phyloP scores from a whole-genome alignment of 805 yeast species.

The Kodamaea kakaduensis region DNA sequence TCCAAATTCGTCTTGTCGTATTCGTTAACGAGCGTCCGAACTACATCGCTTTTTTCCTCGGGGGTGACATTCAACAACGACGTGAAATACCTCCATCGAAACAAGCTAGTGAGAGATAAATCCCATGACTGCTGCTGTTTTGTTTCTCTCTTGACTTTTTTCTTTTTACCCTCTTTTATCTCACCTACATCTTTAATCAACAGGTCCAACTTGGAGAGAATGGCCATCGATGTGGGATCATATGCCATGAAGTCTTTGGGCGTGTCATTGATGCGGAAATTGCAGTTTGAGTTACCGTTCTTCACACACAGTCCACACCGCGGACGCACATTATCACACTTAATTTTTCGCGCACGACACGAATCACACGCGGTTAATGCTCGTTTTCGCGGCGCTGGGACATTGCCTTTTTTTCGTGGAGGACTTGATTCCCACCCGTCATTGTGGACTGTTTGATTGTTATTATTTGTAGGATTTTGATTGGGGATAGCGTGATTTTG shows the following conservation, averaged over 20 bases:
- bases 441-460: too few species aligned
- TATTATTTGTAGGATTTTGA: too few species aligned
- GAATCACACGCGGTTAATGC: conserved; percentile 39
- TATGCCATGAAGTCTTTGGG: conserved; percentile 18
- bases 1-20: too few species aligned
- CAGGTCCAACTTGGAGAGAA: conserved; percentile 27
- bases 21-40: conserved; percentile 12
- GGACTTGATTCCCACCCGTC: too few species aligned
- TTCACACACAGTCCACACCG: conserved; percentile 32
- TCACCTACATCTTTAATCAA: conserved; percentile 22
- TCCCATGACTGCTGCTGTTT: conserved; percentile 22
- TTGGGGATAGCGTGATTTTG: too few species aligned
- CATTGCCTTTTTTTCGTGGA: too few species aligned
- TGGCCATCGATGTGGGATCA: conserved; percentile 25
- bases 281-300: conserved; percentile 25
- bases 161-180: conserved; percentile 6
- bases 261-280: conserved; percentile 26
- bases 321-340: conserved; percentile 36
- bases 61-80: conserved; percentile 12
- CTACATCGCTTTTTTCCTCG: conserved; percentile 11
- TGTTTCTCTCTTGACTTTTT: not conserved
- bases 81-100: conserved; percentile 27
- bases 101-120: conserved; percentile 27
- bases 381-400: conserved; percentile 18
- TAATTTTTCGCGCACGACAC: conserved; percentile 33